A percentile compares a stretch with the other conserved stretches of the same genome.
phyloP scores from a whole-genome alignment of 129 eudicot genomes.

The Helianthus tuberosus region DNA sequence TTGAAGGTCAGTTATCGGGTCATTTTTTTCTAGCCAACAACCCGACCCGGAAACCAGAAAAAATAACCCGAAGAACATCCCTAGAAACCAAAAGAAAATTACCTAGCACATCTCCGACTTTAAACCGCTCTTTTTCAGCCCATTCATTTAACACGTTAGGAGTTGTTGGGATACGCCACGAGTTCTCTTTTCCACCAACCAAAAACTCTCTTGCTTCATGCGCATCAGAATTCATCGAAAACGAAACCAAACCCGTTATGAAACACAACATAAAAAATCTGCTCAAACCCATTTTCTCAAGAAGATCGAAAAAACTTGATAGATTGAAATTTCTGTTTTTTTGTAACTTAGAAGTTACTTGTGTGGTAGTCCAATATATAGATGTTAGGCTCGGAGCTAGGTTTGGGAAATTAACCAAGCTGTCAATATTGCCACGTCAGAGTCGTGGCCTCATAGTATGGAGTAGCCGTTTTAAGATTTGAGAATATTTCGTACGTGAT shows the following conservation, averaged over 20 bases:
- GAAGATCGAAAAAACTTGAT: not conserved
- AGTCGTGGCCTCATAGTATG: conserved; percentile 8
- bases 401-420: conserved; percentile 19
- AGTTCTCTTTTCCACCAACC: conserved; percentile 36
- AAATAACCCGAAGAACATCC: too few relatives aligned
- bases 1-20: too few relatives aligned
- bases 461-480: conserved; percentile 28
- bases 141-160: conserved; percentile 39
- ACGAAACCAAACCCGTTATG: conserved; percentile 16
- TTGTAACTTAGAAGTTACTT: not conserved
- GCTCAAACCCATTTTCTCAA: conserved; percentile 23
- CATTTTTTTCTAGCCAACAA: too few relatives aligned
- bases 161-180: conserved; percentile 45
- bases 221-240: conserved; percentile 15
- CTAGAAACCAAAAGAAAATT: not conserved
- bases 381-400: conserved; percentile 14
- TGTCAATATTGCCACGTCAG: conserved; percentile 32
- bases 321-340: not conserved
- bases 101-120: conserved; percentile 59
- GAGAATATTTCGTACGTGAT: conserved; percentile 35
- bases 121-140: conserved; percentile 52
- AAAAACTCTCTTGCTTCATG: conserved; percentile 42
- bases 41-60: too few relatives aligned
- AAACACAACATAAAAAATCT: conserved; percentile 20
- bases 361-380: conserved; percentile 25